A percentile compares a stretch with the other conserved stretches of the same genome.
Conservation (phyloP, 2,329 filamentous ascomycete species). For the Colletotrichum trifolii region DNA sequence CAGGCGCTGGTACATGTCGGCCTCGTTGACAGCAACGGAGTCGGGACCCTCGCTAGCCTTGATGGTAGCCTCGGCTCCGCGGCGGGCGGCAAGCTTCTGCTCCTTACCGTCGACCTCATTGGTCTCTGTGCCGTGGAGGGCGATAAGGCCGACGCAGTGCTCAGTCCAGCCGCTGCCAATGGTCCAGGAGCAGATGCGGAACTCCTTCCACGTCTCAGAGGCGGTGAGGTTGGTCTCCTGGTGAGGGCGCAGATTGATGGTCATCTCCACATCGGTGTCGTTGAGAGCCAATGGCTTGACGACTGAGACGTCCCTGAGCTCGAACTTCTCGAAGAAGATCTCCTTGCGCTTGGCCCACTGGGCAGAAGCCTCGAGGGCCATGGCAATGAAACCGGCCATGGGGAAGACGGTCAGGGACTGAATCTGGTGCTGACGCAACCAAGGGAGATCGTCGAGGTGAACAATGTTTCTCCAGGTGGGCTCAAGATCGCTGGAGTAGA, state of each 20-base stretch:
- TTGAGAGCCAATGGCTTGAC: slow-evolving; percentile 58
- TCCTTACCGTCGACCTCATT: slow-evolving; percentile 53
- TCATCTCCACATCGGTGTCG: slow-evolving; percentile 62
- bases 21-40: slow-evolving; percentile 37
- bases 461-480: slow-evolving; percentile 62
- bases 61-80: slow-evolving; percentile 45
- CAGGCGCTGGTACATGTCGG: slow-evolving; percentile 58
- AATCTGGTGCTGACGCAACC: slow-evolving; percentile 68
- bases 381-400: slow-evolving; percentile 62
- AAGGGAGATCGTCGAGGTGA: slow-evolving; percentile 62
- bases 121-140: slow-evolving; percentile 48
- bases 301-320: slow-evolving; percentile 59
- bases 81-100: slow-evolving; percentile 41
- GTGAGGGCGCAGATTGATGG: slow-evolving; percentile 55
- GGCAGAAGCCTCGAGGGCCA: slow-evolving; percentile 61
- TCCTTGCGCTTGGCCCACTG: slow-evolving; percentile 38
- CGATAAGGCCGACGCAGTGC: slow-evolving; percentile 66
- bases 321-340: slow-evolving; percentile 53
- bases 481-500: slow-evolving; percentile 56
- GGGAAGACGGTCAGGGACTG: slow-evolving; percentile 68
- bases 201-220: slow-evolving; percentile 64
- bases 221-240: slow-evolving; percentile 53
- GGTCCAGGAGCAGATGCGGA: slow-evolving; percentile 66
- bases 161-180: slow-evolving; percentile 65
- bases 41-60: slow-evolving; percentile 43